A percentile compares a stretch with the other conserved stretches of the same genome.
These are phyloP conservation scores for Aspergillus novofumigatus DNA, from an alignment of 2,329 filamentous ascomycete species.

Conservation along the genomic window DNA sequence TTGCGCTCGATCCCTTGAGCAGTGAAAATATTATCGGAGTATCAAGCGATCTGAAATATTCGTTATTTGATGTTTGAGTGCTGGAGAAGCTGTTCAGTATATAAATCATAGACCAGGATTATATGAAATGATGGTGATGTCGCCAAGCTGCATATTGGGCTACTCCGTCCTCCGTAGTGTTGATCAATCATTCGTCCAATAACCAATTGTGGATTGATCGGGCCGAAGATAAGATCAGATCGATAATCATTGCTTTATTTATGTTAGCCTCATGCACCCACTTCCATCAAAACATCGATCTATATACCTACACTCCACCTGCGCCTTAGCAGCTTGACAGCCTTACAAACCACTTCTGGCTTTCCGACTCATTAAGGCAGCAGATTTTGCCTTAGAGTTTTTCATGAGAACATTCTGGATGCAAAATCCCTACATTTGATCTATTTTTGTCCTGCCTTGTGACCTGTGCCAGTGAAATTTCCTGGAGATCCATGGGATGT, in stretches of 20 bases:
- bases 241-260: background rate
- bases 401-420: background rate
- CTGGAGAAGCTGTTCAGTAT: background rate
- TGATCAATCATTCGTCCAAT: background rate
- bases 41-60: background rate
- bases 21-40: background rate
- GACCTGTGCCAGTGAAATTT: background rate
- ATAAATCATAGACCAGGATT: background rate
- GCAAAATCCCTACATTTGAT: background rate
- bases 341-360: background rate
- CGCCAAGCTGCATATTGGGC: background rate
- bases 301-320: background rate
- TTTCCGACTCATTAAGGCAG: background rate
- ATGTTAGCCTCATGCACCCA: background rate
- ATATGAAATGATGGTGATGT: background rate
- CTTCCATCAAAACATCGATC: background rate
- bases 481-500: background rate
- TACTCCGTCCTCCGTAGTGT: background rate
- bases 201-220: background rate
- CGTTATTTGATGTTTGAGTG: background rate
- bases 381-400: background rate
- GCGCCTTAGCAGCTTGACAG: background rate
- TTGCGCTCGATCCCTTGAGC: background rate
- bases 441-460: background rate
- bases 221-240: constrained; percentile 4